Evolutionary conservation across 2,329 filamentous ascomycete genomes (phyloP), one percentile per base, ranked within the genome.

Genomic region (Fusarium newnesense): DNA sequence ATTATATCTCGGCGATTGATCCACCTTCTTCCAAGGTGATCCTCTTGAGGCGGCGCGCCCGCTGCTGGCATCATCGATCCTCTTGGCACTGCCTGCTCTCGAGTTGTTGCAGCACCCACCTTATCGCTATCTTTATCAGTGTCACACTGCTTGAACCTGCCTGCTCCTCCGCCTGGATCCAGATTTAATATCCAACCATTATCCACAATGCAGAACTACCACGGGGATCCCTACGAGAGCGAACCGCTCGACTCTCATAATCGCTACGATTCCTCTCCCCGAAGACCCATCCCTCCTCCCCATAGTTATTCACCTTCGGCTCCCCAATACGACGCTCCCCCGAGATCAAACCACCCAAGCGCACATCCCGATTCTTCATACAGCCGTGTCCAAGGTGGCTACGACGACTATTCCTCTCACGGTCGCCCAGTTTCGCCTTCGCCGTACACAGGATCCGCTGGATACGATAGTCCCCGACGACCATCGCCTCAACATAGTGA

Each of bases 151-250:
- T 46, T 57, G n/a, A 24, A 32, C 54, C 37, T 56, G 53, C 32
- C 32, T 66, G 49, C 60, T 58, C 64, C 63, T 64, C 69, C 53
- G 52, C 62, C 57, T 52, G 70, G 60, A 60, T 65, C 60, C 70
- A 69, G 49, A 72, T 54, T 53, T 44, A 67, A 44, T 58, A 54
- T 46, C 53, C 60, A 54, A 52, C 53, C 60, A 34, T 40, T 59
- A 70, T 52, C 70, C 75, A 64, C 59, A 70, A 83, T 83, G 81
- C 76, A 79, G 74, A 77, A 78, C 64, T 79, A 81, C 76, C 70
- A 67, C 26, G 72, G 77, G 54, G 79, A 81, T 67, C 77, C 77
- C 37, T 80, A 79, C 68, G 81, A 83, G 77, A 80, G 80, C 74
- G 79, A 82, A 43, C 80, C 80, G 63, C 78, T 83, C 52, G 81